Conservation (phyloP, 2,329 filamentous ascomycete genomes). For the Colletotrichum eleusines region DNA sequence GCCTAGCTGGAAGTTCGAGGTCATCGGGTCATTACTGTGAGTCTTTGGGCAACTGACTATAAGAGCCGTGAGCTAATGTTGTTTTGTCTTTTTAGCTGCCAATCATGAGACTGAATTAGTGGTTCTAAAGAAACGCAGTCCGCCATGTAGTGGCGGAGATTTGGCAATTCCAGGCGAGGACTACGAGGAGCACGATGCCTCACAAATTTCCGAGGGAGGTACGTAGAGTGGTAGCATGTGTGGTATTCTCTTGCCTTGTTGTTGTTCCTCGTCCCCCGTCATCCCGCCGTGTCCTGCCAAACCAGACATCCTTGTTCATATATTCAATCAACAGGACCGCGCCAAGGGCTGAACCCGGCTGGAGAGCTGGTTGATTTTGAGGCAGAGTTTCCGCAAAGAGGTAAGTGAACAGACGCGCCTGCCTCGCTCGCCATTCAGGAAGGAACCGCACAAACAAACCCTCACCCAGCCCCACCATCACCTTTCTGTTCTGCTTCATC, state of each 20-base stretch:
- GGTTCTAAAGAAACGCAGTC: not conserved
- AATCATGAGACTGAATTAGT: not conserved
- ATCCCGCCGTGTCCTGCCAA: not conserved
- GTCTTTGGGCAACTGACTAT: not conserved
- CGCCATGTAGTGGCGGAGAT: not conserved
- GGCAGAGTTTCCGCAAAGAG: conserved; percentile 26
- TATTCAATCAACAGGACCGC: conserved; percentile 5
- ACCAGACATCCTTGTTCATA: conserved; percentile 18
- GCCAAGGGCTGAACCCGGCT: not conserved
- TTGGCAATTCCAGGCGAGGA: not conserved
- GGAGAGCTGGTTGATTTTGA: conserved; percentile 8
- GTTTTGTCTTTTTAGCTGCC: not conserved
- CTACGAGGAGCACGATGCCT: not conserved
- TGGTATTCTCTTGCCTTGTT: not conserved
- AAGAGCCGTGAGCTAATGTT: not conserved
- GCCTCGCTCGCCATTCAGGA: not conserved
- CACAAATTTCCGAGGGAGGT: conserved; percentile 15
- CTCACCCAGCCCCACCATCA: not conserved
- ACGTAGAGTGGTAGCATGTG: conserved; percentile 5
- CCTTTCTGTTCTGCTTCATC: not conserved
- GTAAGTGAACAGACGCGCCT: conserved; percentile 24
- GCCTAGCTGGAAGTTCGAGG: not conserved
- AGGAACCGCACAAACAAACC: not conserved
- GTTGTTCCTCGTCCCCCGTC: not conserved
- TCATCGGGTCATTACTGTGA: not conserved